A percentile compares a stretch with the other conserved stretches of the same genome.
Evolutionary conservation across 495 filamentous ascomycete species (phyloP).

Genomic region (Parathielavia hyrcaniae): DNA sequence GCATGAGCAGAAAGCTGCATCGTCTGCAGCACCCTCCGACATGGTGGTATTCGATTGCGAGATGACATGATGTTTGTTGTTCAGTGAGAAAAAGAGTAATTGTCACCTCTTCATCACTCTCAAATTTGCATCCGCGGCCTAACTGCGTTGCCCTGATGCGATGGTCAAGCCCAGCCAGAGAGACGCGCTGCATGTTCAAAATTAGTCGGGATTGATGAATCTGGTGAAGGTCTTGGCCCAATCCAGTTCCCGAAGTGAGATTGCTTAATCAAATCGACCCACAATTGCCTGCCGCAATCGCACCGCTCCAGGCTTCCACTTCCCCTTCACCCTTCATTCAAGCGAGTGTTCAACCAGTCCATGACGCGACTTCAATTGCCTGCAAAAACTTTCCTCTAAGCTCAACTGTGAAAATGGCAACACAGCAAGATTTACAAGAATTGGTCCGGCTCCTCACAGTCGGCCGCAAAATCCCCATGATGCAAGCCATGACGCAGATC

Average conservation of each 20-base stretch:
- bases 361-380: neutral
- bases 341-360: neutral
- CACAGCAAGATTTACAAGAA: slow-evolving; percentile 57
- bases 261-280: slow-evolving; percentile 8
- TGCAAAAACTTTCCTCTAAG: neutral
- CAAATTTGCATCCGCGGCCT: neutral
- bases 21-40: slow-evolving; percentile 4
- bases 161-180: no score
- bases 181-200: no score
- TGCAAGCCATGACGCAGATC: slow-evolving; percentile 61
- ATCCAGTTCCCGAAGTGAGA: neutral
- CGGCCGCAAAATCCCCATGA: slow-evolving; percentile 62
- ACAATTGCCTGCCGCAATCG: slow-evolving; percentile 2
- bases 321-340: neutral
- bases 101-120: slow-evolving; percentile 8
- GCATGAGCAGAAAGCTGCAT: neutral
- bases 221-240: slow-evolving; percentile 1
- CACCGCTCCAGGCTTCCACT: neutral
- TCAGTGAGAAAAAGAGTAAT: neutral
- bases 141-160: no score
- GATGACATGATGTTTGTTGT: slow-evolving; percentile 16
- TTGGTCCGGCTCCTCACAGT: slow-evolving; percentile 73
- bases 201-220: no score
- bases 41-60: slow-evolving; percentile 6
- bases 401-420: slow-evolving; percentile 36